phyloP scores from a whole-genome alignment of 225 moss, liverwort and hornwort species.

The Asterella californica region DNA sequence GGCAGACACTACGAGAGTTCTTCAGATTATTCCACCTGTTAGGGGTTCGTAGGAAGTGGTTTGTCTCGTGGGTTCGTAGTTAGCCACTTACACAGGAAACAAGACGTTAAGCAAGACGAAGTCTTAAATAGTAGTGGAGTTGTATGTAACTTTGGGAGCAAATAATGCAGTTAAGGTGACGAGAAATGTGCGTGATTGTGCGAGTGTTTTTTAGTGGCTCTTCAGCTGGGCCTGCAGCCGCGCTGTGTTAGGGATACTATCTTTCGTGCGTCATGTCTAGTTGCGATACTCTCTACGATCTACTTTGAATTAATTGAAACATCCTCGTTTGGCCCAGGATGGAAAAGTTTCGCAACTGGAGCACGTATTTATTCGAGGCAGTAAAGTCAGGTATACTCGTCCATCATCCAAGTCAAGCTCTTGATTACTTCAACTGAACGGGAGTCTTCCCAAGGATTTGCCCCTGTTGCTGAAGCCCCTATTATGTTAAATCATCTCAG shows the following conservation, averaged over 20 bases:
- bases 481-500: background rate
- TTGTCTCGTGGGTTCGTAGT: too few species aligned
- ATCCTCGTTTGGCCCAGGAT: slow-evolving; percentile 1
- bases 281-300: background rate
- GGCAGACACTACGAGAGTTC: too few species aligned
- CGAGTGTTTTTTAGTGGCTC: too few species aligned
- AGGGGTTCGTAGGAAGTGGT: too few species aligned
- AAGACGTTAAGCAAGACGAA: too few species aligned
- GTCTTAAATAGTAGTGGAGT: too few species aligned
- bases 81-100: background rate
- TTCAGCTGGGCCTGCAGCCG: background rate
- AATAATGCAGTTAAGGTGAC: too few species aligned
- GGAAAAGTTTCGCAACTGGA: slow-evolving; percentile 55
- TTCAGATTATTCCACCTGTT: too few species aligned
- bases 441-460: background rate
- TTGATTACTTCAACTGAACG: background rate
- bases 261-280: background rate
- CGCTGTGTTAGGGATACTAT: background rate
- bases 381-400: slow-evolving; percentile 70
- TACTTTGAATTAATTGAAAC: too few species aligned
- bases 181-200: background rate
- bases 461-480: background rate
- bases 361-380: slow-evolving; percentile 70
- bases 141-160: too few species aligned
- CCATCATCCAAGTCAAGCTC: too few species aligned